Base-by-base conservation (phyloP, 371 early-diverging fungal genomes). In the Mortierella sp. region DNA sequence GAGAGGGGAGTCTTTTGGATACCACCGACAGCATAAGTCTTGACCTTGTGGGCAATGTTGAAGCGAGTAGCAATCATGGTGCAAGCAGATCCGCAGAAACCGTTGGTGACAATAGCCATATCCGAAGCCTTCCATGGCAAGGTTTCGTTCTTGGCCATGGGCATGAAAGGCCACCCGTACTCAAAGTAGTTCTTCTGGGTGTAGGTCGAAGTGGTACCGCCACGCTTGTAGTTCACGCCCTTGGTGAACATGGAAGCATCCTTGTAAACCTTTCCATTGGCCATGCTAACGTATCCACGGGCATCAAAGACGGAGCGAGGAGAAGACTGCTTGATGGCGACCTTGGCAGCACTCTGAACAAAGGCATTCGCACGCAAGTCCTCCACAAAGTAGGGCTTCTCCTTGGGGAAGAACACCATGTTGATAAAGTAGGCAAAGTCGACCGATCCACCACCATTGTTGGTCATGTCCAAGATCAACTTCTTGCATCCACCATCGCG, bases 381-480 rank as follows among this genome's bases (percentile, higher is more conserved):
- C 65, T 65, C 57, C n/a, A 64, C 78, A 59, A 76, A 76, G 52
- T 70, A 76, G 23, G 78, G 78, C 55, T 64, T 64, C 8, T 55
- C 58, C 58, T 64, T 53, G 39, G 76, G 76, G 70, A 76, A 76
- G 59, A 76, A 57, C 16, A 69, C 26, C 30, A 38, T n/a, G 52
- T 76, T 76, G 60, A 76, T 47, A 49, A 69, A 76, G 62, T 69
- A 69, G 41, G 76, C 76, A 39, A 69, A 76, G 23, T 76, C 76
- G n/a, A 76, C 62, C 14, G 70, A 62, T 28, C 76, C 76, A 61
- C 76, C 76, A 54, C 76, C 78, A 26, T 76, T 76, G 67, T 76
- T 76, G 60, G 78, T 76, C 78, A 76, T 76, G 63, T 76, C 78
- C 43, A 76, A 38, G 49, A 76, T 76, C 55, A 76, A 19, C 61